Conservation (phyloP, 441 rosid genomes). For the Manihot esculenta region DNA sequence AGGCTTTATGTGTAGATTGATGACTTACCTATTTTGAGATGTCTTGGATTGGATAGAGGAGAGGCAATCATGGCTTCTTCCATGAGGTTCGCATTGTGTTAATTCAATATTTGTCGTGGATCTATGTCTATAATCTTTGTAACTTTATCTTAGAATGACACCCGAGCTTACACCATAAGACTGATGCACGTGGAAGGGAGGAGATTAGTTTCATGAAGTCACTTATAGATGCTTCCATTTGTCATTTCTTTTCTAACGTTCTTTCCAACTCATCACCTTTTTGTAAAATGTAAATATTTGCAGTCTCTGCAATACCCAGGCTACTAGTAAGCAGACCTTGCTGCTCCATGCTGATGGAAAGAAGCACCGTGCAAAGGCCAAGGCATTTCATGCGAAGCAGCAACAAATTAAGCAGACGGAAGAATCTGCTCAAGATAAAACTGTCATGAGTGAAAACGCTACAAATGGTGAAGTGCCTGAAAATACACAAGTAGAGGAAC, state of each 20-base stretch:
- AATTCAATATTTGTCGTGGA: background rate
- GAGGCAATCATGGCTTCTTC: background rate
- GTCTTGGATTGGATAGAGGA: background rate
- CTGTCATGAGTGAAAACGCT: slow-evolving; percentile 33
- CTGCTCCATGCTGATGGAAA: slow-evolving; percentile 96
- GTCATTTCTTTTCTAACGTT: slow-evolving; percentile 4
- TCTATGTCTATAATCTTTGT: background rate
- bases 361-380: slow-evolving; percentile 83
- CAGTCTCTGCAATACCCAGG: slow-evolving; percentile 86
- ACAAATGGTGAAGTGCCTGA: slow-evolving; percentile 28
- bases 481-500: slow-evolving; percentile 28
- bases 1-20: background rate
- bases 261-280: background rate
- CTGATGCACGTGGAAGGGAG: background rate
- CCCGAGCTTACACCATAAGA: background rate
- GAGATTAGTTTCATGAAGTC: background rate
- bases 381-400: slow-evolving; percentile 64
- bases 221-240: background rate
- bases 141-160: background rate
- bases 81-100: background rate
- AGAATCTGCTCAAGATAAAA: slow-evolving; percentile 37
- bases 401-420: slow-evolving; percentile 45
- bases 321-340: slow-evolving; percentile 82
- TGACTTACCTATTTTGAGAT: too few relatives aligned
- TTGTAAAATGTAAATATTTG: slow-evolving; percentile 13